phyloP scores from a whole-genome alignment of 306 rosid genomes.

The Rosa multiflora region DNA sequence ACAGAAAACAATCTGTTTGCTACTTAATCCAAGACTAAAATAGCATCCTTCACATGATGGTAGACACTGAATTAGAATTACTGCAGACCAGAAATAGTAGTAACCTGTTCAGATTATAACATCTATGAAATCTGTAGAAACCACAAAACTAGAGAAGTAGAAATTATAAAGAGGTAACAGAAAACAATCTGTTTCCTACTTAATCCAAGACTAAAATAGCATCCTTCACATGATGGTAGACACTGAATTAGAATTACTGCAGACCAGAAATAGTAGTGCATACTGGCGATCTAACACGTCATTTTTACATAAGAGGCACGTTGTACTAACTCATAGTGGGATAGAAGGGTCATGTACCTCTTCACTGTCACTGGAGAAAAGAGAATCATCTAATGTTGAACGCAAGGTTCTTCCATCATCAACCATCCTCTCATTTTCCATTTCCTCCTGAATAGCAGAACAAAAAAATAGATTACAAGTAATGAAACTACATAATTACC shows the following conservation, averaged over 20 bases:
- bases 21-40: not conserved
- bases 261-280: not conserved
- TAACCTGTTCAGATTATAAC: too few relatives aligned
- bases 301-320: conserved; percentile 3
- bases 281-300: not conserved
- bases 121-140: not conserved
- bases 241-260: not conserved
- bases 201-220: not conserved
- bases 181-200: not conserved
- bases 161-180: not conserved
- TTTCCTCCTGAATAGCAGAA: conserved; percentile 56
- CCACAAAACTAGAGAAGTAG: not conserved
- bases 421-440: conserved; percentile 42
- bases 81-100: not conserved
- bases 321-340: conserved; percentile 7
- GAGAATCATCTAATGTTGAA: conserved; percentile 28
- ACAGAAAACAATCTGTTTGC: not conserved
- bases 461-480: conserved; percentile 4
- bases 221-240: not conserved
- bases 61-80: not conserved
- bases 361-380: conserved; percentile 43
- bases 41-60: not conserved
- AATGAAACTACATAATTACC: not conserved
- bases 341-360: conserved; percentile 39
- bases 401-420: conserved; percentile 32